A percentile compares a stretch with the other conserved stretches of the same genome.
Evolutionary conservation across 1,284 basidiomycete species (phyloP).

Genomic region (Sphaerobolus stellatus): DNA sequence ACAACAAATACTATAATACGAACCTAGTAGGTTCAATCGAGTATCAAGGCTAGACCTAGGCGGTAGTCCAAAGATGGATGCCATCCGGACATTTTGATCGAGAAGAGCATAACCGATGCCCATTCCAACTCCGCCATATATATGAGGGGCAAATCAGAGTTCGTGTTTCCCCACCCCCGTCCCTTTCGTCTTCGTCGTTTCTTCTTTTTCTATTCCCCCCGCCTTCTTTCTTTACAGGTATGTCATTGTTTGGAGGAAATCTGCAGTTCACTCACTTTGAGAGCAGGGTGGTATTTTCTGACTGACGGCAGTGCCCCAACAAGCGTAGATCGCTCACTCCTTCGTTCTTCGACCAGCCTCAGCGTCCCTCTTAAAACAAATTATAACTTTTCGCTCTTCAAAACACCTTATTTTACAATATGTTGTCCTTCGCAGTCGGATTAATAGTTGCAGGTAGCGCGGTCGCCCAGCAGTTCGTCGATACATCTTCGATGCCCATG

Average conservation of each 20-base stretch:
- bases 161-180: conserved; percentile 24
- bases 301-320: conserved; percentile 16
- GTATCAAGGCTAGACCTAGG: no score
- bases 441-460: conserved; percentile 56
- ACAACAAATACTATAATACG: no score
- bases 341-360: conserved; percentile 31
- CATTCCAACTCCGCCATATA: conserved; percentile 8
- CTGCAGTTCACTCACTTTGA: not conserved
- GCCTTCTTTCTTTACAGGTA: conserved; percentile 38
- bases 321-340: conserved; percentile 70
- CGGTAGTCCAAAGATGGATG: no score
- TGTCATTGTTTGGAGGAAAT: conserved; percentile 17
- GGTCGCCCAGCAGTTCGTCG: conserved; percentile 55
- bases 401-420: conserved; percentile 36
- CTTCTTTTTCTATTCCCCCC: conserved; percentile 38
- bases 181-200: conserved; percentile 35
- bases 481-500: conserved; percentile 46
- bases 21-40: no score
- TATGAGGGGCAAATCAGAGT: not conserved
- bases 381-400: conserved; percentile 18
- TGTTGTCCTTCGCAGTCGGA: conserved; percentile 33
- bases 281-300: conserved; percentile 5
- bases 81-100: no score
- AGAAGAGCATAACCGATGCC: no score
- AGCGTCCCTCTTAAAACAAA: conserved; percentile 35